phyloP scores from a whole-genome alignment of 2,329 filamentous ascomycete species.

The Penicillium oxalicum region DNA sequence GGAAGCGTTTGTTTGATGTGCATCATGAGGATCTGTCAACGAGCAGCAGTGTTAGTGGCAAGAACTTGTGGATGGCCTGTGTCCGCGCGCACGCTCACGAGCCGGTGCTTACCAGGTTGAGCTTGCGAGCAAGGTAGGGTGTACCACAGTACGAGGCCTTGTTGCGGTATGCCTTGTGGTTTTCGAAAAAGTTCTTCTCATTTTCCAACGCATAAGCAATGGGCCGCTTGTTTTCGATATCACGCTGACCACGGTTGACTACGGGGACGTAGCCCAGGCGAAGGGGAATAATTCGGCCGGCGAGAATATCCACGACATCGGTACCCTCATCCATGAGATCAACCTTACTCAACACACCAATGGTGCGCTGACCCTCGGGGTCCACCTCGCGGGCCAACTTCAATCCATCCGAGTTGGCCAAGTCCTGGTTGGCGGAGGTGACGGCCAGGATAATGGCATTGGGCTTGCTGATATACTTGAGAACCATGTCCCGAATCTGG shows the following conservation, averaged over 20 bases:
- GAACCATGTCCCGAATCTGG: constrained; percentile 95
- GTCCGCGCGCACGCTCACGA: no score
- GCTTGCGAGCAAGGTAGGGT: constrained; percentile 89
- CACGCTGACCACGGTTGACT: constrained; percentile 93
- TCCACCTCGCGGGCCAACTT: constrained; percentile 96
- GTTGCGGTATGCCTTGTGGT: constrained; percentile 96
- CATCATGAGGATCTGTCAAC: constrained; percentile 85
- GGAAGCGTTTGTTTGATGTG: constrained; percentile 99
- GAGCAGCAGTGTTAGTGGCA: background rate
- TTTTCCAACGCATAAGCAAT: constrained; percentile 87
- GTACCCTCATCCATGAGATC: constrained; percentile 99
- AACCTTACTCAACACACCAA: constrained; percentile 97
- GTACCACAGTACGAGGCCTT: constrained; percentile 99
- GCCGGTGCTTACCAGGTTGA: constrained; percentile 62
- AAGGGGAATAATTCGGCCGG: constrained; percentile 92
- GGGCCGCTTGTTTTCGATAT: constrained; percentile 96
- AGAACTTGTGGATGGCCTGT: no score
- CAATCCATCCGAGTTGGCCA: constrained; percentile 96
- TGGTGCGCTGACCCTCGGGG: constrained; percentile 93
- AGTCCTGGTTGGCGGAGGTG: constrained; percentile 91
- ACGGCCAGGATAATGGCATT: constrained; percentile 98
- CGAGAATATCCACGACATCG: constrained; percentile 96
- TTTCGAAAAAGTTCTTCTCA: constrained; percentile 96
- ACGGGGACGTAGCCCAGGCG: constrained; percentile 94
- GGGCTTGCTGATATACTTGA: constrained; percentile 97